Evolutionary conservation across 352 stramenopile genomes (phyloP), one percentile per base, ranked within the genome.

Genomic region (Phytophthora nicotianae): DNA sequence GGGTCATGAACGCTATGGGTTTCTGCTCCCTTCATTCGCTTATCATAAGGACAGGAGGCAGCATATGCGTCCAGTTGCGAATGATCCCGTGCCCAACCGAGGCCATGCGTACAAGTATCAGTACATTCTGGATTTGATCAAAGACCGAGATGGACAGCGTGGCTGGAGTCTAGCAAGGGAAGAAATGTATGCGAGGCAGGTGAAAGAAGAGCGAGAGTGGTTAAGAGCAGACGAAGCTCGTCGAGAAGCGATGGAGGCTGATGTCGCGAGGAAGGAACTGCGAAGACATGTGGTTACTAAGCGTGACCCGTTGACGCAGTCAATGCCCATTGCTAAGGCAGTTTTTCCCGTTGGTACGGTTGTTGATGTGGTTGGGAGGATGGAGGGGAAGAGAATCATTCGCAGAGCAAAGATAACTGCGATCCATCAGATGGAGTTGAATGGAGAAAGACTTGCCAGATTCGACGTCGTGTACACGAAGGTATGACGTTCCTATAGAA

Each of bases 61-160:
- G 11, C 82, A 89, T 61, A 91, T 89, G 79, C 49, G 81, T 19
- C 68, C 67, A 1, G 72, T 86, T 38, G 57, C 74, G 2, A 73
- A 64, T 8, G 67, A 62, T 0, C 71, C 77, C 14, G 72, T 86
- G 24, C 46, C 65, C 3, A 65, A 75, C 19, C 68, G 77, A 43
- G 79, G 79, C 2, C 82, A 86, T 32, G 79, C 76, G 42, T 90
- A 90, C 68, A 81, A 89, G 57, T 90, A 88, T 29, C 79, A 90
- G 54, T 77, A 63, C 33, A 85, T 90, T n/a, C 50, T 90, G 33
- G 81, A 89, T 27, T 46, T 89, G 16, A 86, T 90, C 33, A 79
- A 85, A 26, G 81, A 90, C 8, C 74, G 79, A 4, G 75, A 90
- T 45, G 79, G 81, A 3, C 67, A 75, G 17, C 77, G 81, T 19